Evolutionary conservation across 331 rosid genomes (phyloP).

Genomic region (Malus hybrid): DNA sequence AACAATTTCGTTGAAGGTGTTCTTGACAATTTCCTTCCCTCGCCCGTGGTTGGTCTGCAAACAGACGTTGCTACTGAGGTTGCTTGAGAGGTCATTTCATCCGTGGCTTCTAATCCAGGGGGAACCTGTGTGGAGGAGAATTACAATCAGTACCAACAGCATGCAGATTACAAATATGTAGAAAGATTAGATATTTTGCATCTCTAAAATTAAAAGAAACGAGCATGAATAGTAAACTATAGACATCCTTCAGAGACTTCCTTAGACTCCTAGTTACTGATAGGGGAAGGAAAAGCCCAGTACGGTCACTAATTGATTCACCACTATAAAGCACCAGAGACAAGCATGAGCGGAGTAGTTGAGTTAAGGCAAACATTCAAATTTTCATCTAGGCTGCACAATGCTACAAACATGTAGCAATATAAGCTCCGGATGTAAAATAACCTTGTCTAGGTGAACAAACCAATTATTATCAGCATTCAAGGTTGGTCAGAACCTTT

Average conservation of each 20-base stretch:
- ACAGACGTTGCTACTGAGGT: constrained; percentile 9
- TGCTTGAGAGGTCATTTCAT: constrained; percentile 14
- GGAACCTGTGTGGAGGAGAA: constrained; percentile 51
- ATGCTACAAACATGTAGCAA: background rate
- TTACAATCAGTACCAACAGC: constrained; percentile 4
- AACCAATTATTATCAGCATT: background rate
- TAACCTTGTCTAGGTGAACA: background rate
- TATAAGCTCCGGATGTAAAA: background rate
- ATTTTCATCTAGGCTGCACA: background rate
- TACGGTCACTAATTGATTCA: background rate
- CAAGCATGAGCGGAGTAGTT: background rate
- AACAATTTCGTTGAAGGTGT: constrained; percentile 54
- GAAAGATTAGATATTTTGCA: background rate
- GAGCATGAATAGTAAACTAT: background rate
- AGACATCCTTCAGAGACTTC: background rate
- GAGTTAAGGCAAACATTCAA: background rate
- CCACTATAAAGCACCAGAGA: background rate
- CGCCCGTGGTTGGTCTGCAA: constrained; percentile 17
- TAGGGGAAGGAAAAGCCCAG: background rate
- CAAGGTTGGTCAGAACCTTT: background rate
- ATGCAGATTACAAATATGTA: background rate
- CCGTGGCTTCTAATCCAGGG: constrained; percentile 33
- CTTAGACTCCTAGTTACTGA: background rate
- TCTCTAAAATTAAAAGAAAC: background rate
- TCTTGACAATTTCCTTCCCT: constrained; percentile 22